Conservation (phyloP, 2,329 filamentous ascomycete genomes). For the Bipolaris oryzae region DNA sequence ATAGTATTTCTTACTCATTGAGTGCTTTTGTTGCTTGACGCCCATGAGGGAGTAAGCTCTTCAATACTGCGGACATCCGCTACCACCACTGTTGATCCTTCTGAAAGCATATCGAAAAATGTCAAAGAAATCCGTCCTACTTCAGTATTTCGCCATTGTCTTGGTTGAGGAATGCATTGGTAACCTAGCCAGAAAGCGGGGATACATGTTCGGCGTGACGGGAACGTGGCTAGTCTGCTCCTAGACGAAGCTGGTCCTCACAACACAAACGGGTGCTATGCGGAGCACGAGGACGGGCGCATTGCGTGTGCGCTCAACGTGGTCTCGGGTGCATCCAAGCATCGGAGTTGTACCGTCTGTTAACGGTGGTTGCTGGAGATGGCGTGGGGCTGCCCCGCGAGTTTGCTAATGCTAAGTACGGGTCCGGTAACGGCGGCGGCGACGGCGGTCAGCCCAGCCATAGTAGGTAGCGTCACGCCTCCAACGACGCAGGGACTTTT, state of each 20-base stretch:
- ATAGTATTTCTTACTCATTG: no score
- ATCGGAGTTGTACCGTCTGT: neutral
- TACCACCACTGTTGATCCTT: no score
- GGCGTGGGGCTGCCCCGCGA: conserved; percentile 16
- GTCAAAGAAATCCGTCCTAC: no score
- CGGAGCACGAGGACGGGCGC: neutral
- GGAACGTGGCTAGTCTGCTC: neutral
- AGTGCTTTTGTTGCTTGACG: no score
- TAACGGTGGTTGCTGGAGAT: conserved; percentile 4
- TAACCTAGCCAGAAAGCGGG: neutral
- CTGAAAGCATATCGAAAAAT: no score
- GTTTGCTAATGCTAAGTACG: conserved; percentile 14
- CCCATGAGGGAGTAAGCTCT: no score
- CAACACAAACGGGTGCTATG: neutral
- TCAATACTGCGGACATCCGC: no score
- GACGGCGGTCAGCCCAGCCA: conserved; percentile 6
- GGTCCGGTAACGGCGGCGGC: conserved; percentile 21
- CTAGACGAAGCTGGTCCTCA: neutral
- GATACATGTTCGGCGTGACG: neutral
- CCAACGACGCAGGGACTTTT: conserved; percentile 10
- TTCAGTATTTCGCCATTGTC: no score
- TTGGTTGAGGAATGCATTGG: no score
- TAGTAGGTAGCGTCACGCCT: conserved; percentile 5
- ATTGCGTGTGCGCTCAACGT: neutral
- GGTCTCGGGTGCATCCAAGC: neutral